Evolutionary conservation across 73 alveolate genomes (phyloP).

Genomic region (Paramecium tetraurelia): DNA sequence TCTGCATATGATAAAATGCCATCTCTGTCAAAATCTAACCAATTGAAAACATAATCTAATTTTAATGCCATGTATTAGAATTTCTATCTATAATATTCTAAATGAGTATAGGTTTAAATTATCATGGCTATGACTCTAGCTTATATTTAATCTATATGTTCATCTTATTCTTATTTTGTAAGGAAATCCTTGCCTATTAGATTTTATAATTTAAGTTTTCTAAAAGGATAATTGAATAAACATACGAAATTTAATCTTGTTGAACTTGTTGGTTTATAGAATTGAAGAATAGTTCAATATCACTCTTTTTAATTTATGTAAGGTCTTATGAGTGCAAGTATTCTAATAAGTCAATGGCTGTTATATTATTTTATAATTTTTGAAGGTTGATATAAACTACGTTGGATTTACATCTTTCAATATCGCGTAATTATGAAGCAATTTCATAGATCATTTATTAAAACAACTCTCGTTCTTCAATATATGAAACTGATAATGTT

Average conservation of each 20-base stretch:
- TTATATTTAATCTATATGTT: not conserved
- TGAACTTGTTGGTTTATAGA: not conserved
- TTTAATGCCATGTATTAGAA: not conserved
- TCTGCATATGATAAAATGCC: not conserved
- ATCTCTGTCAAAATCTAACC: constrained; percentile 34
- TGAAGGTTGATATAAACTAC: not conserved
- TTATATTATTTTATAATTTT: not conserved
- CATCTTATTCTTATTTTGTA: not conserved
- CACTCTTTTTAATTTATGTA: not conserved
- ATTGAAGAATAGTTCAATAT: not conserved
- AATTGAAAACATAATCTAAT: not conserved
- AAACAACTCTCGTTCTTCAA: not conserved
- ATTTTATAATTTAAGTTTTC: not conserved
- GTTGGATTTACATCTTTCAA: not conserved
- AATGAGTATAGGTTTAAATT: not conserved
- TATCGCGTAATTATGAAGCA: not conserved
- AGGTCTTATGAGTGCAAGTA: not conserved
- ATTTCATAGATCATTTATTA: not conserved
- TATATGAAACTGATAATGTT: not conserved
- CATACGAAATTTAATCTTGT: not conserved
- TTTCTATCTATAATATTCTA: not conserved
- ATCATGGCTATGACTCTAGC: not conserved
- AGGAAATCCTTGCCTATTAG: not conserved
- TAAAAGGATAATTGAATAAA: not conserved
- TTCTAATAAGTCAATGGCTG: not conserved